Conservation (phyloP, 2,329 filamentous ascomycete species). For the Calonectria henricotiae region DNA sequence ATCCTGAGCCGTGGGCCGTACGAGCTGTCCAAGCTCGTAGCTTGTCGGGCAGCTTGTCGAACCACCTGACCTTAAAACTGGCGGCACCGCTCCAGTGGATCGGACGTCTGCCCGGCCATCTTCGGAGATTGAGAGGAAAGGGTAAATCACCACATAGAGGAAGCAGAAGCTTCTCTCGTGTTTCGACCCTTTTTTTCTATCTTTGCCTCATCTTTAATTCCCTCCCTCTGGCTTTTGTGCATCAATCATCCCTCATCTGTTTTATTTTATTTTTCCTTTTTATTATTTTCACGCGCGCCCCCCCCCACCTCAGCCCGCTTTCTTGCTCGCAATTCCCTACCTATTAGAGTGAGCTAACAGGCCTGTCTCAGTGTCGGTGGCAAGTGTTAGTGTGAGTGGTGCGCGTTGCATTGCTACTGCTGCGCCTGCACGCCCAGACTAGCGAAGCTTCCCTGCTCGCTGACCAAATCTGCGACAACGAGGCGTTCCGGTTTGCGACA, state of each 20-base stretch:
- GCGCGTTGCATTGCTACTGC: slow-evolving; percentile 35
- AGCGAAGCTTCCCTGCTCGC: slow-evolving; percentile 33
- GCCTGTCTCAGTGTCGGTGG: slow-evolving; percentile 24
- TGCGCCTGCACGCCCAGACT: slow-evolving; percentile 35
- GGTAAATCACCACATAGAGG: slow-evolving; percentile 27
- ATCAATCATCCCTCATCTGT: slow-evolving; percentile 16
- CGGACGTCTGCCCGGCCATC: slow-evolving; percentile 37
- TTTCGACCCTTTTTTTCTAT: slow-evolving; percentile 23
- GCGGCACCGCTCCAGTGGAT: slow-evolving; percentile 44
- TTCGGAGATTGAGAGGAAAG: slow-evolving; percentile 46
- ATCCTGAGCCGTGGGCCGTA: slow-evolving; percentile 43
- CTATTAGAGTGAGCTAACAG: slow-evolving; percentile 1
- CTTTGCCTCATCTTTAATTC: slow-evolving; percentile 28
- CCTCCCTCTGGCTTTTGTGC: neutral
- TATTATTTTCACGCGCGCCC: no score
- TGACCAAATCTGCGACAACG: slow-evolving; percentile 53
- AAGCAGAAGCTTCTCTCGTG: slow-evolving; percentile 29
- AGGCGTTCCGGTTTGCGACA: slow-evolving; percentile 51
- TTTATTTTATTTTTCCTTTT: neutral
- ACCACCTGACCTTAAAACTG: slow-evolving; percentile 50
- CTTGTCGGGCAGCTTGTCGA: slow-evolving; percentile 41
- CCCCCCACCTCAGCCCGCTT: neutral
- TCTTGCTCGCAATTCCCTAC: neutral
- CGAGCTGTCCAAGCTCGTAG: slow-evolving; percentile 51
- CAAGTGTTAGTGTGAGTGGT: slow-evolving; percentile 20